phyloP scores from a whole-genome alignment of 2,329 filamentous ascomycete genomes.

The Fusarium sp. region DNA sequence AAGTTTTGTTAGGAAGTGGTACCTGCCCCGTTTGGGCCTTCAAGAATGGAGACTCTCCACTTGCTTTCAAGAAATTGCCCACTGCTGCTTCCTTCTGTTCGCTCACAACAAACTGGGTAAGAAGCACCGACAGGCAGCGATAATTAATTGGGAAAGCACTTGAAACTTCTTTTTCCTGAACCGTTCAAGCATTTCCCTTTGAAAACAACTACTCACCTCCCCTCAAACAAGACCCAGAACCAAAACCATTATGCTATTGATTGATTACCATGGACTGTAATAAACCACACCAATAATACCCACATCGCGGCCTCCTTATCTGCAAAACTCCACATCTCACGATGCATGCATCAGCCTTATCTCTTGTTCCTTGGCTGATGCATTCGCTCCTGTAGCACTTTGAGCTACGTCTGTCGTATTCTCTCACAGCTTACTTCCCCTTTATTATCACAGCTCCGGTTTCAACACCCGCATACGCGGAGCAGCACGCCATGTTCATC shows the following conservation, averaged over 20 bases:
- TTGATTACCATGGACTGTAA: conserved; percentile 3
- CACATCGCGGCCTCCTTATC: conserved; percentile 29
- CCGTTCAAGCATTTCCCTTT: background rate
- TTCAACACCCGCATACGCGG: background rate
- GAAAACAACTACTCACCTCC: background rate
- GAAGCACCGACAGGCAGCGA: background rate
- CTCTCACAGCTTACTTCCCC: background rate
- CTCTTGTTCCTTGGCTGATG: conserved; percentile 10
- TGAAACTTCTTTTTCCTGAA: no score
- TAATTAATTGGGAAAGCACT: background rate
- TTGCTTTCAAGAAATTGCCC: background rate
- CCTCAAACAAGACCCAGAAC: background rate
- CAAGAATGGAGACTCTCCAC: conserved; percentile 1
- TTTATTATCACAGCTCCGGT: conserved; percentile 2
- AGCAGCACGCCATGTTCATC: conserved; percentile 15
- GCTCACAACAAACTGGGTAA: background rate
- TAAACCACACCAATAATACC: conserved; percentile 22
- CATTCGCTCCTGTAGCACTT: background rate
- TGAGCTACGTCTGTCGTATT: background rate
- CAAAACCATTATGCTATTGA: conserved; percentile 5
- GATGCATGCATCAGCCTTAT: conserved; percentile 31
- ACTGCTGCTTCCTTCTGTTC: conserved; percentile 10
- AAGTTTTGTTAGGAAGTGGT: conserved; percentile 15
- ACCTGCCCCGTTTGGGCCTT: background rate
- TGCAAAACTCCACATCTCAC: conserved; percentile 36